phyloP scores from a whole-genome alignment of 495 filamentous ascomycete genomes.

The Gamarada debralockiae region DNA sequence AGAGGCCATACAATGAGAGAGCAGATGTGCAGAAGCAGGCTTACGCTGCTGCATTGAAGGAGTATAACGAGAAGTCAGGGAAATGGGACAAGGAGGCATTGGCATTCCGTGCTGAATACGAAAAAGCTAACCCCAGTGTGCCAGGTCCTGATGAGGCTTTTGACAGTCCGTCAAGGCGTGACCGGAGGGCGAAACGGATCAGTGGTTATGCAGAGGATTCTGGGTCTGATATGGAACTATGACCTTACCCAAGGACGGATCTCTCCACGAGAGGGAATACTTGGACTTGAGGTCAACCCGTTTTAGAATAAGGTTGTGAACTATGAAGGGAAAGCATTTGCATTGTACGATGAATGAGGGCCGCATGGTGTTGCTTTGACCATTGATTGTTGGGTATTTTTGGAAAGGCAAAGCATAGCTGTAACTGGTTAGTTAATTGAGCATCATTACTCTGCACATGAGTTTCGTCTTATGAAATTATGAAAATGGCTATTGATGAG shows the following conservation, averaged over 20 bases:
- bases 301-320: no score
- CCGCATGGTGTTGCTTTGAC: constrained; percentile 8
- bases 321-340: not conserved
- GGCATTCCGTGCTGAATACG: constrained; percentile 59
- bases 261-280: no score
- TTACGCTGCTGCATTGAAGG: constrained; percentile 52
- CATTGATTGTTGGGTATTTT: no score
- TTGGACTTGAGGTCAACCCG: no score
- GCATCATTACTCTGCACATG: not conserved
- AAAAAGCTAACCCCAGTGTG: constrained; percentile 51
- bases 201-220: constrained; percentile 28
- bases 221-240: constrained; percentile 20
- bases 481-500: no score
- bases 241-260: no score
- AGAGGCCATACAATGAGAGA: constrained; percentile 70
- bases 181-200: constrained; percentile 24
- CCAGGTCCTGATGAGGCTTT: constrained; percentile 31
- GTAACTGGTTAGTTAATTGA: no score
- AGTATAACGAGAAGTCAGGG: constrained; percentile 51
- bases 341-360: not conserved
- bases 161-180: constrained; percentile 22
- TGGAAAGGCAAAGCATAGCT: no score
- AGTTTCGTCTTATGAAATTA: no score
- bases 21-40: constrained; percentile 61
- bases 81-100: constrained; percentile 68